Evolutionary conservation across 148 eudicot species (phyloP).

Genomic region (Nepenthes gracilis): DNA sequence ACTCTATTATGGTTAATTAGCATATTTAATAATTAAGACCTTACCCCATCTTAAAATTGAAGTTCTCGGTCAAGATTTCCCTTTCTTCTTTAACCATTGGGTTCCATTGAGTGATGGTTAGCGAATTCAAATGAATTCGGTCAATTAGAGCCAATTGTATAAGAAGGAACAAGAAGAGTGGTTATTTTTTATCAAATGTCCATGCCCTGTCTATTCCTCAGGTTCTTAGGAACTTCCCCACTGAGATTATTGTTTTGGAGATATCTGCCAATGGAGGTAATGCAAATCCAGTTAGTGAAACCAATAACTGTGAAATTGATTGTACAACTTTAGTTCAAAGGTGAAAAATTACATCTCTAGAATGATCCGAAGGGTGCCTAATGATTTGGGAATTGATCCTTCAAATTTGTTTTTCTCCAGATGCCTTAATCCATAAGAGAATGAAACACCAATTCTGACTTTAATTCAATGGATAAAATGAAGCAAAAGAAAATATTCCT

Average conservation of each 20-base stretch:
- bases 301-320: no score
- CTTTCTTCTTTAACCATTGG: no score
- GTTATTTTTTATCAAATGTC: conserved; percentile 16
- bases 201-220: conserved; percentile 19
- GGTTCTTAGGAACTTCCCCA: conserved; percentile 23
- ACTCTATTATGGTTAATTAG: no score
- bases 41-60: no score
- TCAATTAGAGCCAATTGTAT: no score
- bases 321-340: background rate
- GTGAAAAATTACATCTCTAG: conserved; percentile 45
- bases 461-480: background rate
- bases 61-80: no score
- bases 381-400: conserved; percentile 57
- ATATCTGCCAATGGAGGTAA: conserved; percentile 24
- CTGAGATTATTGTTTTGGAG: conserved; percentile 54
- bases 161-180: no score
- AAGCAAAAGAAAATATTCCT: background rate
- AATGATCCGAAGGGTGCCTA: conserved; percentile 49
- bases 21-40: no score
- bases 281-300: background rate
- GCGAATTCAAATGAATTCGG: no score
- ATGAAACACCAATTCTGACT: background rate
- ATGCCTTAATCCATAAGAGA: conserved; percentile 37
- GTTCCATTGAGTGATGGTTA: no score
- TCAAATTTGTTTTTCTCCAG: conserved; percentile 67